Evolutionary conservation across 768 basidiomycete species (phyloP).

Genomic region (Boletus bicolor): DNA sequence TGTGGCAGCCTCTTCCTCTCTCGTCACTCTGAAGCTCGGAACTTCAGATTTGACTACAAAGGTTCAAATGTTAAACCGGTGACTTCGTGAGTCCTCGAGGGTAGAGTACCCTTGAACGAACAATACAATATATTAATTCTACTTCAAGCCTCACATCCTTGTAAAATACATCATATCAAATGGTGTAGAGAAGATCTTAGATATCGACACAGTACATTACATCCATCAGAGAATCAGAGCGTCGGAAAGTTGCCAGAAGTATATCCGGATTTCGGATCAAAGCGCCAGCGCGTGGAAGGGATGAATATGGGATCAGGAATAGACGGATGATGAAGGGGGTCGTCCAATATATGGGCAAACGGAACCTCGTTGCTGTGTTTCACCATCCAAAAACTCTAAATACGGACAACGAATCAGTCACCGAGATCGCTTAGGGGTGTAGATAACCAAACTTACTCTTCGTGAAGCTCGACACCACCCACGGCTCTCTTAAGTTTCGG

Average conservation of each 20-base stretch:
- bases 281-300: background rate
- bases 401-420: background rate
- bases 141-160: too few species aligned
- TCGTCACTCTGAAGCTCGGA: too few species aligned
- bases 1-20: too few species aligned
- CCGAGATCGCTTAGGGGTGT: background rate
- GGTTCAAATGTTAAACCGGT: too few species aligned
- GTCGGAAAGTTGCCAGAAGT: background rate
- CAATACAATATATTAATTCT: background rate
- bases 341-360: background rate
- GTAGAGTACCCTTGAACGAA: background rate
- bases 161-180: background rate
- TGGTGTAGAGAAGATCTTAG: background rate
- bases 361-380: background rate
- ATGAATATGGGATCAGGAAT: background rate
- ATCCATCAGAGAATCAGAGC: background rate
- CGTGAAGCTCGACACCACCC: constrained; percentile 39
- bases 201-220: background rate
- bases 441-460: constrained; percentile 33
- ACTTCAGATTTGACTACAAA: too few species aligned
- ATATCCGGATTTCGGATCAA: background rate
- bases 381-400: constrained; percentile 14
- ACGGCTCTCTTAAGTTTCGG: constrained; percentile 24
- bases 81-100: too few species aligned
- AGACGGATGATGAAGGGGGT: too few species aligned